Evolutionary conservation across 164 flowering plant genomes (phyloP), one percentile per base, ranked within the genome.

Genomic region (Nymphaea colorata): DNA sequence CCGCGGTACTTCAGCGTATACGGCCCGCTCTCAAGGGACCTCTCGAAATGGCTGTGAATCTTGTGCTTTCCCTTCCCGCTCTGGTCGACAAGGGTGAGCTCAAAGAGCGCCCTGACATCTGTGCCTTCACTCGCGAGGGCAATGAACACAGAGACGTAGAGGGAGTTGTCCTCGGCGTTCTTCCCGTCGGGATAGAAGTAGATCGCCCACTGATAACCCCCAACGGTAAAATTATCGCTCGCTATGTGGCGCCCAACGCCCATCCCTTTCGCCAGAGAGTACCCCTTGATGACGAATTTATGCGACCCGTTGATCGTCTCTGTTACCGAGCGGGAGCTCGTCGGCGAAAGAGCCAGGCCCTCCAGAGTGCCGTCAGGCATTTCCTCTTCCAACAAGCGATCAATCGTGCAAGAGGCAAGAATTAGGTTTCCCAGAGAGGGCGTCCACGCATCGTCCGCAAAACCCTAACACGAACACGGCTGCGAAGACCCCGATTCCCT

Each of bases 41-140:
- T 84, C 76, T 87, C 97, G 63, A 92, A 92, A 78, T 89, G 98
- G 81, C 93, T 88, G 67, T 89, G 98, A 47, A 92, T 86, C 77
- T 89, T 92, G 67, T 92, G 89, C 82, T 88, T 88, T 57, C 78
- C 90, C 59, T 88, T 88, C 45, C 92, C 98, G 66, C 89, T 87
- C 86, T 92, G 98, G 70, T 92, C 98, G 44, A 89, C 69, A 41
- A 92, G 85, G 18, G 91, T 92, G 66, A 92, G 74, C 80, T 92
- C 96, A 69, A 92, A 89, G 5, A 79, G 70, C 4, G 81, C 81
- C 64, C 79, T 16, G 12, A 79, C 79, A 43, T 79, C 79, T 2
- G 90, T 82, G 25, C 96, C 98, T 17, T 92, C 98, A 67, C 96
- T 89, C 5, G 94, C 93, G n/a, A 92, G 69, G 41, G 96, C 96